Evolutionary conservation across 2,329 filamentous ascomycete genomes (phyloP), one percentile per base, ranked within the genome.

Genomic region (Apiospora kogelbergensis): DNA sequence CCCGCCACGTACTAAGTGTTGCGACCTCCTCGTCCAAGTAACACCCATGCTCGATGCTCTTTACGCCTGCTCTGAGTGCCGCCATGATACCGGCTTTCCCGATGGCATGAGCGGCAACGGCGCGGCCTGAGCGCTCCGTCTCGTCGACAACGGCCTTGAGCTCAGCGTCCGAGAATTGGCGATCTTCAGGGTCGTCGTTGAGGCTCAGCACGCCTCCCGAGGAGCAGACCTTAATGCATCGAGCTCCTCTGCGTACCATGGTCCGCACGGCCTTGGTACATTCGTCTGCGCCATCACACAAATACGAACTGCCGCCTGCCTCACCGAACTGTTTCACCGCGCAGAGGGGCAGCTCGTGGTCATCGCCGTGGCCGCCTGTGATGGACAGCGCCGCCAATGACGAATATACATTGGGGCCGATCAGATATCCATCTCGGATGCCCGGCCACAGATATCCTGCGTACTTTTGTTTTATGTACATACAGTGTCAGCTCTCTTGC

Each of bases 391-490:
- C 74, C 0, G 78, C 78, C 30, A 83, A 78, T 2, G 83, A 78
- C 0, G 81, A 82, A 76, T 86, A 87, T 15, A 87, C 80, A 67
- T 84, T 84, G 0, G 84, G 84, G 0, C 84, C 84, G 9, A 82
- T 72, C 37, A 87, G 78, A 22, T 76, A 76, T 1, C 83, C 84
- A 44, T 84, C 81, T 10, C 81, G 73, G 57, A 87, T 80, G 0
- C 81, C 81, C 5, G 77, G 76, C 4, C 78, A 76, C 13, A 86
- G 73, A 53, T 86, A 83, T 4, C 81, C 79, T 0, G 78, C 84
- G 69, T 80, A 85, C 69, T 67, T 24, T 46, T 26, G 7, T 37
- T 37, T n/a, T 15, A 42, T 17, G n/a, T 57, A 20, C 1, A 13
- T 37, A 1, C 17, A n/a, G n/a, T 37, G 53, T 60, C 53, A 60